Conservation (phyloP, 2,329 filamentous ascomycete genomes). For the Neopestalotiopsis clavispora region DNA sequence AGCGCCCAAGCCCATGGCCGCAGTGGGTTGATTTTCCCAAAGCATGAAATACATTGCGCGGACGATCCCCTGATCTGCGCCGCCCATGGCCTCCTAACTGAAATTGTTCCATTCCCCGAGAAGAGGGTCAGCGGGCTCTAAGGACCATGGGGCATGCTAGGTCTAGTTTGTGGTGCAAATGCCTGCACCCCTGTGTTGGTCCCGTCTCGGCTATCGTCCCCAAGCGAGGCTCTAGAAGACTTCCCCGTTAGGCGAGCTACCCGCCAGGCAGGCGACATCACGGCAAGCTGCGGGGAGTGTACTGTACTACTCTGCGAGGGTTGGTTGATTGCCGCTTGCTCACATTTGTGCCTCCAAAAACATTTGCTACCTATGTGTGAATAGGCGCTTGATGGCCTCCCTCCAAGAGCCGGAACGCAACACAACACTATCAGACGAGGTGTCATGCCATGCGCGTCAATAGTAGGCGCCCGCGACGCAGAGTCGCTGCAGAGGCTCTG, state of each 20-base stretch:
- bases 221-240: constrained; percentile 17
- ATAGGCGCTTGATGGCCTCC: not conserved
- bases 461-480: constrained; percentile 2
- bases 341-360: not conserved
- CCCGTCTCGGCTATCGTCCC: constrained; percentile 12
- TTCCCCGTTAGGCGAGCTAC: constrained; percentile 17
- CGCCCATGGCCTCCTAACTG: not conserved
- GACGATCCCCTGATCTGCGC: constrained; percentile 10
- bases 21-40: not conserved
- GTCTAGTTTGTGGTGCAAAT: not conserved
- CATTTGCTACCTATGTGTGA: not conserved
- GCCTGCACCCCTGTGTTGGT: constrained; percentile 9
- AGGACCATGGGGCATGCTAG: too few species aligned
- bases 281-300: not conserved
- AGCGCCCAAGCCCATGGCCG: not conserved
- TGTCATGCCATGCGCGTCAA: constrained; percentile 10
- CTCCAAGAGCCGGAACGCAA: not conserved
- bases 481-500: not conserved
- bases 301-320: not conserved
- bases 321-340: not conserved
- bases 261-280: not conserved
- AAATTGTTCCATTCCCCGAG: constrained; percentile 7
- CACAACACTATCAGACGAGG: constrained; percentile 10
- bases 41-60: constrained; percentile 12
- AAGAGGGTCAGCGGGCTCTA: not conserved